Percentiles rank a stretch among this genome's conserved stretches.
Conservation (phyloP, 2,329 filamentous ascomycete genomes). For the Alternaria brassicae region DNA sequence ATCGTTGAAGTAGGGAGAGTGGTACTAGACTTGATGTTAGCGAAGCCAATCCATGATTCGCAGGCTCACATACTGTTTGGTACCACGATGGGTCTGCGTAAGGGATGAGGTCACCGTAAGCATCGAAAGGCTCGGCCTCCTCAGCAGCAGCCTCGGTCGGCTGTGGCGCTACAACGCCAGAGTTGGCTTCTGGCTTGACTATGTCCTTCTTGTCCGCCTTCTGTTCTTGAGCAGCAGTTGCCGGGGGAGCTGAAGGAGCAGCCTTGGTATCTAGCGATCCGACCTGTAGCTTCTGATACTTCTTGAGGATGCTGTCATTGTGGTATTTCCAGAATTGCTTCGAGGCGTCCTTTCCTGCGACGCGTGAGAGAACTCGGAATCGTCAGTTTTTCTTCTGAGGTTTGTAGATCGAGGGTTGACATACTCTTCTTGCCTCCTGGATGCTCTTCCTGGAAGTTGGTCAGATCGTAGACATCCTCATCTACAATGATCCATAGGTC, state of each 20-base stretch:
- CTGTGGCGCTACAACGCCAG: conserved; percentile 58
- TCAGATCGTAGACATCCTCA: conserved; percentile 94
- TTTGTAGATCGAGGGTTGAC: conserved; percentile 25
- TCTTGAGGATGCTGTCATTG: conserved; percentile 67
- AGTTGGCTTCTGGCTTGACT: conserved; percentile 66
- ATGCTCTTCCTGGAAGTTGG: conserved; percentile 65
- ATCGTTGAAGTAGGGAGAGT: conserved; percentile 96
- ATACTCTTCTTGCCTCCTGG: conserved; percentile 75
- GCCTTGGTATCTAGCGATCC: conserved; percentile 84
- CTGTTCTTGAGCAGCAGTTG: conserved; percentile 56
- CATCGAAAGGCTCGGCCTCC: conserved; percentile 77
- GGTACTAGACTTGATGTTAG: conserved; percentile 67
- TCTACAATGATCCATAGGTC: conserved; percentile 91
- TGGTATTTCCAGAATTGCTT: conserved; percentile 74
- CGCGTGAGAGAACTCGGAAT: conserved; percentile 65
- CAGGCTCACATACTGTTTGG: conserved; percentile 72
- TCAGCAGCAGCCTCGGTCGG: conserved; percentile 54
- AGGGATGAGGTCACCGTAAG: conserved; percentile 85
- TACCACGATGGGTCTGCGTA: conserved; percentile 96
- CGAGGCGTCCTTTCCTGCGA: conserved; percentile 71
- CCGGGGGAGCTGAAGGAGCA: conserved; percentile 60
- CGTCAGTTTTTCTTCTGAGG: conserved; percentile 22
- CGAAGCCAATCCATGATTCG: not conserved
- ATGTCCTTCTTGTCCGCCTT: conserved; percentile 56
- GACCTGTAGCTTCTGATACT: conserved; percentile 67